Conservation (phyloP, 805 yeast genomes). For the Candida sithepensis region DNA sequence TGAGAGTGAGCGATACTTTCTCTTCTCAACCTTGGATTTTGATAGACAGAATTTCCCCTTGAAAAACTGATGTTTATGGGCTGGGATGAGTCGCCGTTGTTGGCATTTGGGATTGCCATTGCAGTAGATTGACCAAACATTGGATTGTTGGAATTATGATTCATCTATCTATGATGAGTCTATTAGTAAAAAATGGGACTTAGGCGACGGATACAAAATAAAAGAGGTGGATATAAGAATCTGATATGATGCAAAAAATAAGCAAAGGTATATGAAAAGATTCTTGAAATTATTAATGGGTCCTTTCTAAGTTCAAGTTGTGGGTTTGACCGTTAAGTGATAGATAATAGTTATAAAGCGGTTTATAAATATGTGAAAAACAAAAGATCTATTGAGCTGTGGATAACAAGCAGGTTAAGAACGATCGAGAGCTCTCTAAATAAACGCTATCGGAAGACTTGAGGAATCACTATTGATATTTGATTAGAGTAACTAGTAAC, state of each 20-base stretch:
- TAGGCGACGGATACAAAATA: neutral
- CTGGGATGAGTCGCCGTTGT: conserved; percentile 25
- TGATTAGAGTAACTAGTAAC: neutral
- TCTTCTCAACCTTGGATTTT: conserved; percentile 60
- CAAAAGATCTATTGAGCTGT: neutral
- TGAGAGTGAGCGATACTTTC: conserved; percentile 94
- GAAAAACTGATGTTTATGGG: conserved; percentile 38
- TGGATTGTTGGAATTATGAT: conserved; percentile 1
- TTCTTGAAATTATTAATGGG: neutral
- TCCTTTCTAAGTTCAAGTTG: neutral
- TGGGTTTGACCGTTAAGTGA: neutral
- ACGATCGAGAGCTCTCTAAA: too few relatives aligned
- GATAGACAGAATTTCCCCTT: conserved; percentile 35
- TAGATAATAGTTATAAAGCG: neutral
- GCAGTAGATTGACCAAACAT: conserved; percentile 30
- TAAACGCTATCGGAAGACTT: too few relatives aligned
- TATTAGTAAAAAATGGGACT: neutral
- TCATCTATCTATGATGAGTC: conserved; percentile 1
- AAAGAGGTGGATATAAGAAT: neutral
- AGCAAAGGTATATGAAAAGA: neutral
- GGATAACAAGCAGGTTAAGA: too few relatives aligned
- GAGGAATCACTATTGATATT: too few relatives aligned
- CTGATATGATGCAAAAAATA: neutral
- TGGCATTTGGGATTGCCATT: conserved; percentile 30
- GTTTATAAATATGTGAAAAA: neutral